These are phyloP conservation scores for Pseudogymnoascus verrucosus DNA, from an alignment of 2,329 filamentous ascomycete species.

Conservation along the genomic window DNA sequence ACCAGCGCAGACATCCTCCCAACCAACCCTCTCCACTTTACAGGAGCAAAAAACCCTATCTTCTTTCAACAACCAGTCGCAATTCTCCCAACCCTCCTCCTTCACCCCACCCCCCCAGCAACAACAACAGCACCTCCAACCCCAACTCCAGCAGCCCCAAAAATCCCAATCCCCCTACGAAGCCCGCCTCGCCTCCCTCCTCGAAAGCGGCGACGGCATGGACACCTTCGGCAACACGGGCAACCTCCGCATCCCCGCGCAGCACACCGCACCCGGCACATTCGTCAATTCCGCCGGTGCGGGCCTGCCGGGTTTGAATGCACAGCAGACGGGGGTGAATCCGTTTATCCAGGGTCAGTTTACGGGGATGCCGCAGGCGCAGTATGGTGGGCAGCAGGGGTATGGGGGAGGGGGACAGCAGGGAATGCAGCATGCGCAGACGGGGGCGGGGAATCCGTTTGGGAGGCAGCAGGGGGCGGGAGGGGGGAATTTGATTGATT, in stretches of 20 bases:
- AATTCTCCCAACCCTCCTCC: constrained; percentile 43
- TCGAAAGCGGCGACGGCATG: constrained; percentile 82
- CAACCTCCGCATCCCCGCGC: constrained; percentile 86
- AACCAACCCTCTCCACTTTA: constrained; percentile 66
- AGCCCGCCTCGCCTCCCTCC: constrained; percentile 75
- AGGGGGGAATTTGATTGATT: no score
- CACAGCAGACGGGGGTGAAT: constrained; percentile 62
- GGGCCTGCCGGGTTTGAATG: constrained; percentile 60
- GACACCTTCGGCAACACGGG: constrained; percentile 98
- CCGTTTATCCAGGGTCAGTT: constrained; percentile 82
- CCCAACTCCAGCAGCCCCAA: constrained; percentile 39
- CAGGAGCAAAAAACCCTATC: constrained; percentile 75
- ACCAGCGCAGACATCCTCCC: constrained; percentile 44
- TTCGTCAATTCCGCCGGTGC: constrained; percentile 93
- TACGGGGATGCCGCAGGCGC: constrained; percentile 62
- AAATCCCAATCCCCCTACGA: constrained; percentile 55
- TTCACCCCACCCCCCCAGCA: constrained; percentile 35
- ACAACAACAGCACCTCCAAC: constrained; percentile 35
- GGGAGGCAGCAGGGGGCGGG: no score
- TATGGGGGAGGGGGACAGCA: constrained; percentile 13
- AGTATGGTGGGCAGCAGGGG: constrained; percentile 39
- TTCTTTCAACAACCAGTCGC: constrained; percentile 25
- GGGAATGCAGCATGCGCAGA: neutral
- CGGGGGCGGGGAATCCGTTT: no score
- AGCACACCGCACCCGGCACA: constrained; percentile 91